Base-by-base conservation (phyloP, 192 early-diverging fungal species). In the Podila verticillata region DNA sequence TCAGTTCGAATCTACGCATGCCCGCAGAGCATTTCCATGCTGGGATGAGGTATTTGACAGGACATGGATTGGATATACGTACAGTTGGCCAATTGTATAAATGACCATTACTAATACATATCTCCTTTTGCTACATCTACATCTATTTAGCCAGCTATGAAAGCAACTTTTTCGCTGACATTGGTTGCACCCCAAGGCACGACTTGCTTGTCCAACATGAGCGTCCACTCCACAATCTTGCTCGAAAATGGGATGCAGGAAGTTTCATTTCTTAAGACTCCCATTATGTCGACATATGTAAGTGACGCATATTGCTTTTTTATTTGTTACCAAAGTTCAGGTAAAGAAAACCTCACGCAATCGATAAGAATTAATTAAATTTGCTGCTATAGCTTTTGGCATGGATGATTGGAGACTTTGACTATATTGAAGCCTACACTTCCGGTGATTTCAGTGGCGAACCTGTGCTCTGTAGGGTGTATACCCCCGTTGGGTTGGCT, bases 1-100 rank as follows among this genome's bases (percentile, higher is more conserved):
- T 12, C 97, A 99, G 75, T 99, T 98, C 82, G 94, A 98, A 87
- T 88, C 96, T 7, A 96, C 95, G 31, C 92, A 96, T 73, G 93
- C 93, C 29, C 92, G 97, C 61, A 88, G 94, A 34, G 92, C 93
- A 20, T 94, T 99, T 81, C 98, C 98, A 7, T 98, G 93, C 74
- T 98, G 92, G 91, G 97, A 99, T 84, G 98, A 98, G 85, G 75
- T 80, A 71, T 24, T 28, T 17, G 22, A 66, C 7, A 49, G 17
- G 3, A 51, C 7, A n/a, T 12, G 26, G 9, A 65, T 19, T 9
- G 63, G 7, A 31, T 20, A 24, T 7, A 29, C 63, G 13, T 19
- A 29, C 29, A 17, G 19, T 31, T 22, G 22, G 24, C 22, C 36
- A 22, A 22, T 29, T 68, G 29, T n/a, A 28, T 34, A 13, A 20